Evolutionary conservation across 371 early-diverging fungal species (phyloP).

Genomic region (Mortierella sp.): DNA sequence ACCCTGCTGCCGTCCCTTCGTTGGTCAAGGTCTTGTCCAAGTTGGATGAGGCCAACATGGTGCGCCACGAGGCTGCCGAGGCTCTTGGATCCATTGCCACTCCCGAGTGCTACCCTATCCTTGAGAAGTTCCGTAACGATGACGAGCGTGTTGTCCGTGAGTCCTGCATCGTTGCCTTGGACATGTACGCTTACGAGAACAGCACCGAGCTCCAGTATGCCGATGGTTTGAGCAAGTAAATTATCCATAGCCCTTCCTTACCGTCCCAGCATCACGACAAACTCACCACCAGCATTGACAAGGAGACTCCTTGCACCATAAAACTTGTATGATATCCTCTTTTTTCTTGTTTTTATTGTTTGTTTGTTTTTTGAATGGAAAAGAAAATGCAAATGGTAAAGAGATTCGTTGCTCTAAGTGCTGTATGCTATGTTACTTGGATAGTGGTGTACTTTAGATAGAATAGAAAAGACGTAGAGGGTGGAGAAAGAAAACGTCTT

Average conservation of each 20-base stretch:
- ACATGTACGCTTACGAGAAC: constrained; percentile 96
- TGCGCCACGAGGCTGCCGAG: constrained; percentile 99
- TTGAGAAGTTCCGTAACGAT: constrained; percentile 83
- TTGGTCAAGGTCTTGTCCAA: constrained; percentile 85
- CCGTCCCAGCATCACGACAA: neutral
- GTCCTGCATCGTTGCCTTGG: constrained; percentile 96
- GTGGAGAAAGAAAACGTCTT: neutral
- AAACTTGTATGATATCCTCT: constrained; percentile 8
- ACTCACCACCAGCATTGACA: neutral
- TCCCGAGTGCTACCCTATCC: constrained; percentile 84
- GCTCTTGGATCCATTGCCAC: constrained; percentile 99
- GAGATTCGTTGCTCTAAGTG: neutral
- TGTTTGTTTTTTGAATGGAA: neutral
- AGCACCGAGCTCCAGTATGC: constrained; percentile 81
- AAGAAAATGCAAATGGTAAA: constrained; percentile 14
- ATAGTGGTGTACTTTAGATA: neutral
- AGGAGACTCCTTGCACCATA: constrained; percentile 7
- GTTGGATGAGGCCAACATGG: constrained; percentile 92
- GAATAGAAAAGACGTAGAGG: neutral
- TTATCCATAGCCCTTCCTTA: neutral
- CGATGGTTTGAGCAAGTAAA: constrained; percentile 62
- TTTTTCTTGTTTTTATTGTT: neutral
- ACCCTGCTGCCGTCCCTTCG: constrained; percentile 90
- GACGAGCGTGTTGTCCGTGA: constrained; percentile 94
- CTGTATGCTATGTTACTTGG: neutral